Conservation (phyloP, 495 filamentous ascomycete species). For the Lasiosphaeria miniovina region DNA sequence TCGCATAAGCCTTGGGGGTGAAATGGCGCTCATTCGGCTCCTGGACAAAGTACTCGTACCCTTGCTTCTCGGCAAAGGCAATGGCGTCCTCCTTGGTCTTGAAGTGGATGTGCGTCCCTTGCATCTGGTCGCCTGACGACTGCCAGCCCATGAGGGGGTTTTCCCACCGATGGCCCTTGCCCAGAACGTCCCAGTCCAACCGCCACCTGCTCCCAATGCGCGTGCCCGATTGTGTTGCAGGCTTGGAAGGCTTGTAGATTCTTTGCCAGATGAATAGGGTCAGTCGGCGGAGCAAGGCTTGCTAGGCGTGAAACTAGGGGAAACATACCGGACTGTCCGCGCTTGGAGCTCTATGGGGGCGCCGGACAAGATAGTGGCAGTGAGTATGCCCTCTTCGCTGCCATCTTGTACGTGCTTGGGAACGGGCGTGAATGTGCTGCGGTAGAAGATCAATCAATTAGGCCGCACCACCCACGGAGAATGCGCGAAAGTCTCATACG, state of each 20-base stretch:
- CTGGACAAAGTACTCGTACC: slow-evolving; percentile 98
- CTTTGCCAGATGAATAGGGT: slow-evolving; percentile 39
- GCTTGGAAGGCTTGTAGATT: slow-evolving; percentile 85
- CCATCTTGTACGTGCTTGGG: slow-evolving; percentile 86
- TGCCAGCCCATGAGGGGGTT: slow-evolving; percentile 99
- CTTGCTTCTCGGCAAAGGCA: slow-evolving; percentile 93
- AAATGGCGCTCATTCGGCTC: slow-evolving; percentile 88
- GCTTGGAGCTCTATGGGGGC: slow-evolving; percentile 92
- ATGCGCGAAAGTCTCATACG: slow-evolving; percentile 52
- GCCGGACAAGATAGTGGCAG: slow-evolving; percentile 85
- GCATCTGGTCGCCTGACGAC: slow-evolving; percentile 88
- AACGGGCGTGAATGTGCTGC: slow-evolving; percentile 81
- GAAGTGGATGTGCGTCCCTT: slow-evolving; percentile 87
- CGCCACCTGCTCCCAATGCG: slow-evolving; percentile 84
- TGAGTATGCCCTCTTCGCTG: slow-evolving; percentile 72
- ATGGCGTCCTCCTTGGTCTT: slow-evolving; percentile 94
- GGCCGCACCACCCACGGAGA: not conserved
- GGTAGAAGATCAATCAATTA: slow-evolving; percentile 1
- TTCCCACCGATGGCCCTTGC: slow-evolving; percentile 91
- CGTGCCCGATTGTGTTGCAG: slow-evolving; percentile 88
- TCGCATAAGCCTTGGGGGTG: slow-evolving; percentile 89
- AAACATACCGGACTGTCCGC: slow-evolving; percentile 78
- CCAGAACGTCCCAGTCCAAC: slow-evolving; percentile 96
- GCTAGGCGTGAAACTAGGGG: not conserved
- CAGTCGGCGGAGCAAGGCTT: not conserved